phyloP scores from a whole-genome alignment of 345 rosid species.

The Carallia brachiata region DNA sequence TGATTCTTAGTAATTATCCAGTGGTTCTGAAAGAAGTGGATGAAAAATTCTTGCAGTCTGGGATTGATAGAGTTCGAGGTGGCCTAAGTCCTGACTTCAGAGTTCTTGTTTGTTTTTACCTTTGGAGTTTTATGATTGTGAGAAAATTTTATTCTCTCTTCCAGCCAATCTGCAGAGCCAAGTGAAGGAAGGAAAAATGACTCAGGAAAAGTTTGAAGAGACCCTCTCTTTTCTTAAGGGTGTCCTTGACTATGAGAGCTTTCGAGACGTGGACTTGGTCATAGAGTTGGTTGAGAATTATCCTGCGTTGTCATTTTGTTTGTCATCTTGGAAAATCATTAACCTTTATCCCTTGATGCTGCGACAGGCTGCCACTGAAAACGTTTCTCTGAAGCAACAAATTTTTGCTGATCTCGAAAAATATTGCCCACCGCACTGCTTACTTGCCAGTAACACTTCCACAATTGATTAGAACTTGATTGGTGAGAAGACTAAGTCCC shows the following conservation, averaged over 20 bases:
- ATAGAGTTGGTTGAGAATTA: constrained; percentile 58
- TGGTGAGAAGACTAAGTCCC: constrained; percentile 73
- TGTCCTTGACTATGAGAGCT: constrained; percentile 73
- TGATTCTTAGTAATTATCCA: constrained; percentile 71
- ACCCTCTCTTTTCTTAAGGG: constrained; percentile 76
- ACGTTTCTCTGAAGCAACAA: constrained; percentile 85
- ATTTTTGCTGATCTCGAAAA: constrained; percentile 89
- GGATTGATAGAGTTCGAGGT: constrained; percentile 85
- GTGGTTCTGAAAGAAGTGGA: constrained; percentile 91
- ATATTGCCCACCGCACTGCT: constrained; percentile 81
- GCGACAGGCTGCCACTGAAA: constrained; percentile 87
- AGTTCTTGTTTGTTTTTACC: background rate
- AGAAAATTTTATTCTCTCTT: constrained; percentile 13
- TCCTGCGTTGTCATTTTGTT: background rate
- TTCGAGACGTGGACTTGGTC: constrained; percentile 87
- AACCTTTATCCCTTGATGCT: constrained; percentile 28
- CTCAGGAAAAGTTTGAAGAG: constrained; percentile 74
- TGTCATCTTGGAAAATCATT: constrained; percentile 14
- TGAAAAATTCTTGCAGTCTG: constrained; percentile 80
- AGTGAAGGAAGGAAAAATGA: constrained; percentile 79
- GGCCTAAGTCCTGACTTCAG: background rate
- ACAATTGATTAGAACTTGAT: constrained; percentile 84
- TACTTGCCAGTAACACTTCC: constrained; percentile 90
- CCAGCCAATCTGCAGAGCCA: constrained; percentile 89
- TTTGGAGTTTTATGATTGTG: constrained; percentile 13